Evolutionary conservation across 805 yeast species (phyloP), one percentile per base, ranked within the genome.

Genomic region (Spathaspora hagerdaliae): DNA sequence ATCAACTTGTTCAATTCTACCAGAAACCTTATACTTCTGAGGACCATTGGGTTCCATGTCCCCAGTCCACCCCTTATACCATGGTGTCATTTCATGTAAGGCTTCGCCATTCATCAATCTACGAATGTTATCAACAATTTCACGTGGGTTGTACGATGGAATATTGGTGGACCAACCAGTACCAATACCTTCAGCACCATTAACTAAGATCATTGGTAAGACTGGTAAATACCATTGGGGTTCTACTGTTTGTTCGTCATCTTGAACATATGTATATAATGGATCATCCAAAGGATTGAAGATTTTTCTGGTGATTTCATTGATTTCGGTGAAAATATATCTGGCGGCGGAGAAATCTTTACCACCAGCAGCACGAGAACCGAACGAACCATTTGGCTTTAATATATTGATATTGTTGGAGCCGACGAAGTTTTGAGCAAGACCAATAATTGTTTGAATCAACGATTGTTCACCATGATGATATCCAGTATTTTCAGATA

Each of bases 261-360:
- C 99, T 59, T 88, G 90, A 47, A 89, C 71, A 63, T 92, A 92
- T 0, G 74, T 77, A 54, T 84, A 80, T 40, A 94, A 67, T 1
- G 91, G 84, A 55, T 83, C 85, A 65, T 94, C 99, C 39, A 82
- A 74, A 0, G 87, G 81, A 53, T 87, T 83, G 65, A 92, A 90
- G 6, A 92, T 77, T 45, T 73, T 80, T 46, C 86, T 74, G 0
- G 98, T 87, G 41, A 94, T 74, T 31, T 83, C 81, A 44, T 79
- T 81, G 52, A 94, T 69, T 58, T 87, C 90, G 0, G 99, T 94
- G 64, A 79, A 87, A 63, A 94, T 91, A 73, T 94, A 94, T 78
- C 99, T 91, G 39, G 97, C 84, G 27, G 98, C 97, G n/a, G 98
- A 87, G 12, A 91, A 94, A 73, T 94, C 99, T 64, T 94, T 94